These are phyloP conservation scores for Dissoconium aciculare DNA, from an alignment of 2,329 filamentous ascomycete species.

Conservation along the genomic window DNA sequence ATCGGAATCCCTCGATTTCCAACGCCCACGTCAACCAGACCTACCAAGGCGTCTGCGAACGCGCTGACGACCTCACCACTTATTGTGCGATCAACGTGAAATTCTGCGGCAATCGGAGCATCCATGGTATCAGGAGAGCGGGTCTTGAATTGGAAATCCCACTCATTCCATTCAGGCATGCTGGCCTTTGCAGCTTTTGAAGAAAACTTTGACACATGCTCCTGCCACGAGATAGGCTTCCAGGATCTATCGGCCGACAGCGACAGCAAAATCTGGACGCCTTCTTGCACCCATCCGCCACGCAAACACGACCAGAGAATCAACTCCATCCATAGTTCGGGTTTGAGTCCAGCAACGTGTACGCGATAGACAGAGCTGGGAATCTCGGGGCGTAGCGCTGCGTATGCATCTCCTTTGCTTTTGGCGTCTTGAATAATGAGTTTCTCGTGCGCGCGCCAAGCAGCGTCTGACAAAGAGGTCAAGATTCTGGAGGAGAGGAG, in stretches of 20 bases:
- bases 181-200: constrained; percentile 17
- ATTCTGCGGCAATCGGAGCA: constrained; percentile 1
- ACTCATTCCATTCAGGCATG: constrained; percentile 16
- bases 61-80: constrained; percentile 44
- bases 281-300: constrained; percentile 33
- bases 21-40: constrained; percentile 30
- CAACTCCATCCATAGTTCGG: constrained; percentile 39
- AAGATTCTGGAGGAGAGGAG: constrained; percentile 35
- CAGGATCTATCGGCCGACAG: constrained; percentile 17
- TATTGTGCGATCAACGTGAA: constrained; percentile 33
- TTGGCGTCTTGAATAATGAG: constrained; percentile 16
- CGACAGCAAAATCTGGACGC: constrained; percentile 25
- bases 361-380: constrained; percentile 30
- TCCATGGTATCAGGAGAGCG: constrained; percentile 12
- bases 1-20: constrained; percentile 26
- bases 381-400: constrained; percentile 29
- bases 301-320: constrained; percentile 37
- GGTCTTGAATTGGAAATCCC: constrained; percentile 20
- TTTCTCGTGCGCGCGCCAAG: constrained; percentile 34
- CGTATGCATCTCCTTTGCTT: constrained; percentile 24
- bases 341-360: constrained; percentile 25
- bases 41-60: constrained; percentile 39
- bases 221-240: constrained; percentile 29
- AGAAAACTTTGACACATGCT: constrained; percentile 16
- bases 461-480: constrained; percentile 35